A percentile compares a stretch with the other conserved stretches of the same genome.
phyloP scores from a whole-genome alignment of 345 rosid genomes.

The Arabidopsis arenosa region DNA sequence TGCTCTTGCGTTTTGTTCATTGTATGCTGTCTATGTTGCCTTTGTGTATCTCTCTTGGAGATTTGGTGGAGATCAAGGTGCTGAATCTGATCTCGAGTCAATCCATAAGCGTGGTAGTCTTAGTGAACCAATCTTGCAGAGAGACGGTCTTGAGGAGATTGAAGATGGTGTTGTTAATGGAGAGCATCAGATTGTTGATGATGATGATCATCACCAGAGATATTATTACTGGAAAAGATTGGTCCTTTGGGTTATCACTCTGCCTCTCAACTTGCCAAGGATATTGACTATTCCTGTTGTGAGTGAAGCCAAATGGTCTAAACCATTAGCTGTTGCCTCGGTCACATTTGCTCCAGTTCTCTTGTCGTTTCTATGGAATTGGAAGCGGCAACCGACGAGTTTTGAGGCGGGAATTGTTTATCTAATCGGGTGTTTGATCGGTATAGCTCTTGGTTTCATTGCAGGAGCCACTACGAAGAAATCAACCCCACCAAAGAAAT shows the following conservation, averaged over 20 bases:
- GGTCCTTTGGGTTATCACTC: slow-evolving; percentile 56
- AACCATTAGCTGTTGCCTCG: slow-evolving; percentile 68
- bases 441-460: slow-evolving; percentile 62
- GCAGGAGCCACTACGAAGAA: slow-evolving; percentile 64
- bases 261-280: slow-evolving; percentile 84
- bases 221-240: slow-evolving; percentile 34
- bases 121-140: slow-evolving; percentile 43
- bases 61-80: slow-evolving; percentile 33
- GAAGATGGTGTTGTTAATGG: slow-evolving; percentile 26
- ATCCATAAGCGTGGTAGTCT: slow-evolving; percentile 39
- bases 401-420: slow-evolving; percentile 49
- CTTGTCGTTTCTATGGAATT: slow-evolving; percentile 60
- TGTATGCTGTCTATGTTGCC: slow-evolving; percentile 64
- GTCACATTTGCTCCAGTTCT: slow-evolving; percentile 74
- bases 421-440: slow-evolving; percentile 55
- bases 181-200: slow-evolving; percentile 4
- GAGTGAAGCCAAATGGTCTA: slow-evolving; percentile 77
- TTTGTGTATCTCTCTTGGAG: slow-evolving; percentile 59
- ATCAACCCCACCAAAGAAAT: slow-evolving; percentile 67
- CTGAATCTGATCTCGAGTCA: slow-evolving; percentile 43
- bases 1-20: slow-evolving; percentile 61
- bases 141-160: slow-evolving; percentile 1
- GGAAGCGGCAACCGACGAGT: slow-evolving; percentile 46
- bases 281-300: slow-evolving; percentile 81
- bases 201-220: slow-evolving; percentile 24